Conservation (phyloP, 2,329 filamentous ascomycete genomes). For the Tolypocladium guangdongense region DNA sequence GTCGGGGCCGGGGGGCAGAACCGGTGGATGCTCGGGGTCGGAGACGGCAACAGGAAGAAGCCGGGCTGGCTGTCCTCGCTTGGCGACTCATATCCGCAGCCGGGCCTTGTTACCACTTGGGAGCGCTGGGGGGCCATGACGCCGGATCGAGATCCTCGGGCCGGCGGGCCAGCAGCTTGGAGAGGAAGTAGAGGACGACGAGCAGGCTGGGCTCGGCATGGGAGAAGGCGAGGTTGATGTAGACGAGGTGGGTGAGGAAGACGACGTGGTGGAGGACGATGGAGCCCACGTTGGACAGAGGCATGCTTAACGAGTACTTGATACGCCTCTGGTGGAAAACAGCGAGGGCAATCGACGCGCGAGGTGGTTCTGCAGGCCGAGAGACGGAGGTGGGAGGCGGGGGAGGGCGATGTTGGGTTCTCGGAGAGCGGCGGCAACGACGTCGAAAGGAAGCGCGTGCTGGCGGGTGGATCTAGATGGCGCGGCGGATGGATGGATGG, state of each 20-base stretch:
- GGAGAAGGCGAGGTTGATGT: slow-evolving; percentile 39
- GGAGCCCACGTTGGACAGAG: slow-evolving; percentile 40
- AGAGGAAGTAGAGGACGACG: slow-evolving; percentile 35
- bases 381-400: neutral
- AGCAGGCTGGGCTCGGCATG: slow-evolving; percentile 36
- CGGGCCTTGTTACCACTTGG: slow-evolving; percentile 14
- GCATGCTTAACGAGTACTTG: slow-evolving; percentile 23
- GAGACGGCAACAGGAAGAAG: slow-evolving; percentile 14
- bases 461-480: too few relatives aligned
- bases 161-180: slow-evolving; percentile 34
- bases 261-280: slow-evolving; percentile 39
- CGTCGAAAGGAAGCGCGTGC: neutral
- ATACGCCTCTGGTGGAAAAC: neutral
- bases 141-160: slow-evolving; percentile 34
- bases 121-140: slow-evolving; percentile 22
- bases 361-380: neutral
- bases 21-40: slow-evolving; percentile 1
- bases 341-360: neutral
- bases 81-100: slow-evolving; percentile 26
- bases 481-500: neutral
- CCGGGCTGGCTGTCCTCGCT: slow-evolving; percentile 19
- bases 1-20: neutral
- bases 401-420: neutral
- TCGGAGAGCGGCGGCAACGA: neutral
- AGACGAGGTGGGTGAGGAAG: slow-evolving; percentile 42